These are phyloP conservation scores for Azolla pinnata DNA, from an alignment of 75 land plant species.

Conservation along the genomic window DNA sequence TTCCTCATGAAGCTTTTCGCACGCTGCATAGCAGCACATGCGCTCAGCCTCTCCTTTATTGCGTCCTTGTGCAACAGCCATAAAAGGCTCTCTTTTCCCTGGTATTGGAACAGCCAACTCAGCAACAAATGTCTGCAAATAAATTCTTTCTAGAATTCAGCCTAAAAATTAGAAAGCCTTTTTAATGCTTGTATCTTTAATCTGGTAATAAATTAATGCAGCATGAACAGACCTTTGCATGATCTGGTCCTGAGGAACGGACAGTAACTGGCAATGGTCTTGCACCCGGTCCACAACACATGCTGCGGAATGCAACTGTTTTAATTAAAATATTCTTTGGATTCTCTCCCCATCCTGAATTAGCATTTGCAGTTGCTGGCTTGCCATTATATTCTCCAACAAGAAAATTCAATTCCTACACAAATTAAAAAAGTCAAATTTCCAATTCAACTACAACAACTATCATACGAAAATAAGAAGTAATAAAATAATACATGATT, in stretches of 20 bases:
- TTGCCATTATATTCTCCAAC: constrained; percentile 13
- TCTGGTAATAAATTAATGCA: neutral
- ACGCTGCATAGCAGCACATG: constrained; percentile 18
- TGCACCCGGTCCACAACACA: constrained; percentile 16
- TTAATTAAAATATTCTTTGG: constrained; percentile 17
- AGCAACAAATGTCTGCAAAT: constrained; percentile 22
- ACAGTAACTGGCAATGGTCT: constrained; percentile 18
- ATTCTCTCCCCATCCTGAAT: constrained; percentile 21
- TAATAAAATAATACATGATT: no score
- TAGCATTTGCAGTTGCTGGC: neutral
- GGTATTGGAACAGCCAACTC: constrained; percentile 23
- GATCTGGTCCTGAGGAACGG: constrained; percentile 25
- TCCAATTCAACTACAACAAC: no score
- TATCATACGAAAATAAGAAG: no score
- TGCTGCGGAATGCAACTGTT: constrained; percentile 11
- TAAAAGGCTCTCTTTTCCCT: constrained; percentile 10
- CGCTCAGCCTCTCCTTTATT: constrained; percentile 31
- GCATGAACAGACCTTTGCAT: constrained; percentile 13
- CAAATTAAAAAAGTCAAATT: neutral
- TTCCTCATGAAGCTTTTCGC: constrained; percentile 22
- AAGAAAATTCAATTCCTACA: constrained; percentile 19
- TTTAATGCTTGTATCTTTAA: neutral
- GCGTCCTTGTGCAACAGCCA: constrained; percentile 25
- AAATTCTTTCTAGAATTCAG: no score
- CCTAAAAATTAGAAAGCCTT: no score